phyloP scores from a whole-genome alignment of 441 rosid genomes.

The Breynia disticha region DNA sequence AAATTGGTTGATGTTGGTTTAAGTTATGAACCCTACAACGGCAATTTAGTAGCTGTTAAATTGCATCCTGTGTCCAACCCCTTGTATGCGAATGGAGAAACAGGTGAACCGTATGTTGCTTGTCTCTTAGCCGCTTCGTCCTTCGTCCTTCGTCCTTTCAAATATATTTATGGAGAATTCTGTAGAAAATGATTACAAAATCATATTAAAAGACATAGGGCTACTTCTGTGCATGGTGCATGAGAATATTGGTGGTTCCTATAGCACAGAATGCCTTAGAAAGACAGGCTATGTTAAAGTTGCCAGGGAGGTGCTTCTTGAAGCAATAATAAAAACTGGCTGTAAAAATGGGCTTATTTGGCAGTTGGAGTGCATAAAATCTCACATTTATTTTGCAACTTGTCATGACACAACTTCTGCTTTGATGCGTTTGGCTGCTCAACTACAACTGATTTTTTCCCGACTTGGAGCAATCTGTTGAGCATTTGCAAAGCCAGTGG shows the following conservation, averaged over 20 bases:
- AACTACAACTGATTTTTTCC: constrained; percentile 88
- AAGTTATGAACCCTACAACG: constrained; percentile 76
- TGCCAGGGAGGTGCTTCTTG: constrained; percentile 64
- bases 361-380: constrained; percentile 77
- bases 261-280: constrained; percentile 55
- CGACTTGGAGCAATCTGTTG: constrained; percentile 80
- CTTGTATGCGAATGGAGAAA: constrained; percentile 22
- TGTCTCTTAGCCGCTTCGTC: constrained; percentile 92
- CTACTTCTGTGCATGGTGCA: constrained; percentile 60
- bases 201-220: constrained; percentile 79
- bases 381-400: constrained; percentile 60
- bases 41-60: constrained; percentile 26
- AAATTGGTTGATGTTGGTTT: constrained; percentile 81
- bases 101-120: constrained; percentile 33
- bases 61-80: constrained; percentile 28
- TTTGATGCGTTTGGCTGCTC: constrained; percentile 66
- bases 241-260: constrained; percentile 42
- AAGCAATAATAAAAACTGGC: constrained; percentile 54
- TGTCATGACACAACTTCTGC: constrained; percentile 84
- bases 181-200: constrained; percentile 39
- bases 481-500: constrained; percentile 88
- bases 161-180: constrained; percentile 33
- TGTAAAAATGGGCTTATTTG: constrained; percentile 52
- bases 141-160: constrained; percentile 48
- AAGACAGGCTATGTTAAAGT: constrained; percentile 75